Conservation (phyloP, 306 rosid genomes). For the Pachyrhizus erosus region DNA sequence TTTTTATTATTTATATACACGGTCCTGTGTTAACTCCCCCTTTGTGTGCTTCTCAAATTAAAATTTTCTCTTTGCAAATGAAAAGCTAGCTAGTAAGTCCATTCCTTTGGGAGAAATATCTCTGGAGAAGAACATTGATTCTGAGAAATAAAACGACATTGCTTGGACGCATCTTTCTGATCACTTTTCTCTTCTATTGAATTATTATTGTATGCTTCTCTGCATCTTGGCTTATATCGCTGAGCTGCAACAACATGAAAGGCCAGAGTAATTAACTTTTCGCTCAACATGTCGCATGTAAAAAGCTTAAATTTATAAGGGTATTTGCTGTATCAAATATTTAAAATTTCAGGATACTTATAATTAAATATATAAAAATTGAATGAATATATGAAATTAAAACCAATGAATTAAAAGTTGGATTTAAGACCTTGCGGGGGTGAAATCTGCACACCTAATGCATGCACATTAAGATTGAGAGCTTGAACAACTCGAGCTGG, state of each 20-base stretch:
- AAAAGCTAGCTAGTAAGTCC: constrained; percentile 64
- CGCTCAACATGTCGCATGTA: background rate
- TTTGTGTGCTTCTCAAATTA: background rate
- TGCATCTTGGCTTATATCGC: constrained; percentile 30
- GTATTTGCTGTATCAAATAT: background rate
- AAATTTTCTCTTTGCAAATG: background rate
- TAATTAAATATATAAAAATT: background rate
- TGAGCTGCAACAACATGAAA: constrained; percentile 47
- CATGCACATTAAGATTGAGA: constrained; percentile 73
- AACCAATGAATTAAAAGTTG: background rate
- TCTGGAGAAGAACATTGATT: constrained; percentile 54
- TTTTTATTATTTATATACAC: background rate
- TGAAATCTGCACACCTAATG: constrained; percentile 65
- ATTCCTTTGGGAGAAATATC: constrained; percentile 78
- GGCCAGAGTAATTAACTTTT: background rate
- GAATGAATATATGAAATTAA: background rate
- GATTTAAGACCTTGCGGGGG: constrained; percentile 59
- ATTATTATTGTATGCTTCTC: constrained; percentile 10
- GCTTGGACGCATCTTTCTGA: constrained; percentile 43
- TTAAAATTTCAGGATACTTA: background rate
- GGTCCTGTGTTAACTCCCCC: background rate
- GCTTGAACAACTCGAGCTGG: constrained; percentile 79
- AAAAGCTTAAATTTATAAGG: background rate
- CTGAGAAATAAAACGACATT: constrained; percentile 56
- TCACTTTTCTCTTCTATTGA: constrained; percentile 39